These are phyloP conservation scores for Cochliopodium minus DNA, from an alignment of 208 protist species.

Conservation along the genomic window DNA sequence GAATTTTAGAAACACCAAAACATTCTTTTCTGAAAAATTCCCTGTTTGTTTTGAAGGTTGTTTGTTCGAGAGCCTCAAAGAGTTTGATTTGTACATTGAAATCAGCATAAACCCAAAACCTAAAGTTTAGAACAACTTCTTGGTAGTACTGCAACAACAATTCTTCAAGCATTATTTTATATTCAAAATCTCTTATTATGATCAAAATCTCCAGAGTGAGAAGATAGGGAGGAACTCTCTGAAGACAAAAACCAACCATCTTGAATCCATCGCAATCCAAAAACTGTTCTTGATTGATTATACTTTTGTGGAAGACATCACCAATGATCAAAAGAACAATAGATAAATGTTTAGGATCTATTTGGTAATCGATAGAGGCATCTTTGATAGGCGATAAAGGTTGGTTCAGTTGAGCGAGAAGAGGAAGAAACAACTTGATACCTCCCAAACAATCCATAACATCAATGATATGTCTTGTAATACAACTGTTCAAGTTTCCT, in stretches of 20 bases:
- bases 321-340: too few relatives aligned
- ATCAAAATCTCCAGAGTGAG: not conserved
- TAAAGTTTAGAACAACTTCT: not conserved
- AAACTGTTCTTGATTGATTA: not conserved
- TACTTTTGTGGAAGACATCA: not conserved
- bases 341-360: too few relatives aligned
- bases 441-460: conserved; percentile 12
- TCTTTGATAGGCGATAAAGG: not conserved
- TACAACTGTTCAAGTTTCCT: not conserved
- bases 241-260: conserved; percentile 3
- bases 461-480: not conserved
- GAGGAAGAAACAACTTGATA: conserved; percentile 4
- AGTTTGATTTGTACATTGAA: not conserved
- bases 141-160: too few relatives aligned
- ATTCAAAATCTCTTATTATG: too few relatives aligned
- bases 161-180: too few relatives aligned
- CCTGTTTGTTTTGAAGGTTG: not conserved
- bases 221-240: conserved; percentile 3
- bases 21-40: not conserved
- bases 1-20: not conserved
- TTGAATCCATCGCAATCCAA: not conserved
- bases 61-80: not conserved
- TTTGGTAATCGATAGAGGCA: too few relatives aligned
- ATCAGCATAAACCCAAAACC: conserved; percentile 3
- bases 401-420: conserved; percentile 1